phyloP scores from a whole-genome alignment of 176 grass and related monocot genomes.

The Oryza longistaminata region DNA sequence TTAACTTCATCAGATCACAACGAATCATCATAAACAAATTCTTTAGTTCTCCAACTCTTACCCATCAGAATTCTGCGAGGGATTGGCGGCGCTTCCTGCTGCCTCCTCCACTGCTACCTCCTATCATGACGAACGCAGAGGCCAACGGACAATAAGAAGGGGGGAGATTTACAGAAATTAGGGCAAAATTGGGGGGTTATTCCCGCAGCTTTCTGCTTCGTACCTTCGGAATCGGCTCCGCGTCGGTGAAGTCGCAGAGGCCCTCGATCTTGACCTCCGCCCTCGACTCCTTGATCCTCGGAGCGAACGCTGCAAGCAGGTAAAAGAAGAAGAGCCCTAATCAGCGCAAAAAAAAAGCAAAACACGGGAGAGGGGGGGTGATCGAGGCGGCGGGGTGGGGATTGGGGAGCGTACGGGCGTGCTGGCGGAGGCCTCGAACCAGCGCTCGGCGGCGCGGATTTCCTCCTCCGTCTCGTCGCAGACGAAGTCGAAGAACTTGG shows the following conservation, averaged over 20 bases:
- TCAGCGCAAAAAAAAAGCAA: neutral
- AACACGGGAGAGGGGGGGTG: neutral
- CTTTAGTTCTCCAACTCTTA: conserved; percentile 9
- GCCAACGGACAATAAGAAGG: neutral
- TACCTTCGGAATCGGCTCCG: conserved; percentile 58
- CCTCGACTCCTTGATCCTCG: conserved; percentile 70
- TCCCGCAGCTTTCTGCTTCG: neutral
- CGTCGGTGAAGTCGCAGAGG: conserved; percentile 61
- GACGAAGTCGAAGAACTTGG: conserved; percentile 82
- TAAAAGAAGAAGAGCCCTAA: neutral
- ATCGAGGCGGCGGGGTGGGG: neutral
- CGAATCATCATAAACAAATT: neutral
- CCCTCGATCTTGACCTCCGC: conserved; percentile 50
- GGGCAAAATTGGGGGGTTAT: neutral
- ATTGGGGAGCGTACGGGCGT: conserved; percentile 54
- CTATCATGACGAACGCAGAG: conserved; percentile 23
- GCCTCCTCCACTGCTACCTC: conserved; percentile 23
- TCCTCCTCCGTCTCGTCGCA: conserved; percentile 65
- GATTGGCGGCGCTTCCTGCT: neutral
- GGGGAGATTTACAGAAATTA: neutral
- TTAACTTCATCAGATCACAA: neutral
- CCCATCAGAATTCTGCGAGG: neutral
- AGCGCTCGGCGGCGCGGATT: conserved; percentile 61
- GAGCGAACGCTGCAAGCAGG: conserved; percentile 59
- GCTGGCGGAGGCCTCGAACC: conserved; percentile 72